Evolutionary conservation across 129 eudicot species (phyloP).

Genomic region (Dittrichia graveolens): DNA sequence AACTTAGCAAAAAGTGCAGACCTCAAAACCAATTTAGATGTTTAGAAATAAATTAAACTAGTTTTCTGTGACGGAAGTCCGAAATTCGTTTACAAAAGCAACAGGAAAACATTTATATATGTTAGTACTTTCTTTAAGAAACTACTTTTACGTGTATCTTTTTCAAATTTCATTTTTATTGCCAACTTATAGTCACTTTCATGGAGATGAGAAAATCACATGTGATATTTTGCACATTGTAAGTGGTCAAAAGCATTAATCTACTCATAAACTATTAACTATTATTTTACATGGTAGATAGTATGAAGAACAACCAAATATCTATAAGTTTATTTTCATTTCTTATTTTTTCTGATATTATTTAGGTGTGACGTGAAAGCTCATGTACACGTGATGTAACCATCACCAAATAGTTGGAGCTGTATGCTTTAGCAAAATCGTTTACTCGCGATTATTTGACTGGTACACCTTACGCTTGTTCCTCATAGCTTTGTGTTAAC

Average conservation of each 20-base stretch:
- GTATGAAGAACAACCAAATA: conserved; percentile 16
- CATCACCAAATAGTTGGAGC: conserved; percentile 74
- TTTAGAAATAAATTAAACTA: too few relatives aligned
- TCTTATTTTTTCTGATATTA: not conserved
- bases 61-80: too few relatives aligned
- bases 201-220: too few relatives aligned
- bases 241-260: conserved; percentile 24
- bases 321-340: not conserved
- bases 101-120: too few relatives aligned
- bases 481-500: conserved; percentile 9
- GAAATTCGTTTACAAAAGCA: too few relatives aligned
- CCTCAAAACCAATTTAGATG: too few relatives aligned
- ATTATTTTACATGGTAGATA: conserved; percentile 11
- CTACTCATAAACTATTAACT: conserved; percentile 15
- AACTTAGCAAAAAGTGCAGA: too few relatives aligned
- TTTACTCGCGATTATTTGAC: conserved; percentile 84
- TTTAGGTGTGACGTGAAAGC: conserved; percentile 84
- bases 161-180: too few relatives aligned
- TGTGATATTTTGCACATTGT: conserved; percentile 24
- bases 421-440: conserved; percentile 76
- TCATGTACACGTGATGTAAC: conserved; percentile 77
- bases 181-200: too few relatives aligned
- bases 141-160: too few relatives aligned
- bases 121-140: too few relatives aligned
- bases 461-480: conserved; percentile 52